These are phyloP conservation scores for Microbotryomycetes sp. DNA, from an alignment of 1,284 basidiomycete species.

Conservation along the genomic window DNA sequence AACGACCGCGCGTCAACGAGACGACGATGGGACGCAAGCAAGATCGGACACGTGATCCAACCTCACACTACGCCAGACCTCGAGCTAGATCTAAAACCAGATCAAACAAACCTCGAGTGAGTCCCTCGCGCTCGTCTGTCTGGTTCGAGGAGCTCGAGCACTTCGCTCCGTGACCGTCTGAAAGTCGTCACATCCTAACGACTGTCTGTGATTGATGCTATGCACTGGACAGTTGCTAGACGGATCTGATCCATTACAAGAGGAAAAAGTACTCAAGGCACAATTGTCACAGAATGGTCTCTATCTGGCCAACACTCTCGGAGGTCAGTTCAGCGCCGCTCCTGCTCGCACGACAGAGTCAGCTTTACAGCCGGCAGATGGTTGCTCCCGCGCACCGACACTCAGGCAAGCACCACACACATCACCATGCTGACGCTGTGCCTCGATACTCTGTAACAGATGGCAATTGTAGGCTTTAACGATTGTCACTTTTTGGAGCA, in stretches of 20 bases:
- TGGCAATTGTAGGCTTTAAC: conserved; percentile 75
- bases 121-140: too few relatives aligned
- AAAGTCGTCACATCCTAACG: too few relatives aligned
- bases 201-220: too few relatives aligned
- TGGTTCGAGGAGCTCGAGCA: not conserved
- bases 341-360: conserved; percentile 13
- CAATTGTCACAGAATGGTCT: conserved; percentile 67
- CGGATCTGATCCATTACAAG: conserved; percentile 58
- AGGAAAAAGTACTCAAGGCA: conserved; percentile 57
- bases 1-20: too few relatives aligned
- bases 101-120: not conserved
- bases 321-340: conserved; percentile 24
- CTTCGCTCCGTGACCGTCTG: too few relatives aligned
- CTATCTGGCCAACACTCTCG: conserved; percentile 54
- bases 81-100: not conserved
- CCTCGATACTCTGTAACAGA: conserved; percentile 56
- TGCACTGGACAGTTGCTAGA: conserved; percentile 28
- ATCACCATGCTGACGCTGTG: too few relatives aligned
- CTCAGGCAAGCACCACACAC: too few relatives aligned
- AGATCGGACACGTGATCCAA: too few relatives aligned
- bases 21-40: too few relatives aligned
- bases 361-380: conserved; percentile 30
- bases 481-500: conserved; percentile 37
- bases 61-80: too few relatives aligned
- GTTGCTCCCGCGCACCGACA: too few relatives aligned